phyloP scores from a whole-genome alignment of 139 green algal species.

The Chlorella sp. region DNA sequence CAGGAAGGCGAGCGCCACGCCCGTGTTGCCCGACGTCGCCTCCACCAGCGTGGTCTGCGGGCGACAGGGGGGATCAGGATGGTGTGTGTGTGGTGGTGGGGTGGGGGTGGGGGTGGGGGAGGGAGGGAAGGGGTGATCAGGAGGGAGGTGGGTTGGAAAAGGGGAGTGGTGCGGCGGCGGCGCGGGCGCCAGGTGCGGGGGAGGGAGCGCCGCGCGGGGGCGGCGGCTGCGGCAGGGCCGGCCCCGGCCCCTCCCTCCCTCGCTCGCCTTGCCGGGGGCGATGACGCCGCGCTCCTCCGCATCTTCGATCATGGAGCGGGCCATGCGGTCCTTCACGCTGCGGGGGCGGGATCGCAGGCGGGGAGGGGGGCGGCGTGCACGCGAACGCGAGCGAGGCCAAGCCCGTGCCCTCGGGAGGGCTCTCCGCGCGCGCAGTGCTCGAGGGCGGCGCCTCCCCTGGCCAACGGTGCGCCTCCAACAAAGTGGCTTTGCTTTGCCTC shows the following conservation, averaged over 20 bases:
- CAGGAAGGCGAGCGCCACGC: conserved; percentile 87
- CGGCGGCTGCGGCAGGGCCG: too few species aligned
- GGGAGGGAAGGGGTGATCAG: not conserved
- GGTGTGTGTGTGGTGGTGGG: not conserved
- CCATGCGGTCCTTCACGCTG: conserved; percentile 89
- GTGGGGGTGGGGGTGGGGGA: not conserved
- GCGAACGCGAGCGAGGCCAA: not conserved
- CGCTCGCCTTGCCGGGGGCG: conserved; percentile 49
- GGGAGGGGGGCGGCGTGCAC: not conserved
- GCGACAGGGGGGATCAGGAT: too few species aligned
- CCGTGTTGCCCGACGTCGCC: conserved; percentile 91
- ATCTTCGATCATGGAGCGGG: conserved; percentile 71
- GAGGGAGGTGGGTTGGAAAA: not conserved
- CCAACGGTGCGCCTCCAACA: not conserved
- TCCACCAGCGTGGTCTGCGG: conserved; percentile 63
- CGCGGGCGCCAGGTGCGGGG: not conserved
- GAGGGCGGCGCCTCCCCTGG: not conserved
- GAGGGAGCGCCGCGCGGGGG: too few species aligned
- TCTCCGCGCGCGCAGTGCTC: not conserved
- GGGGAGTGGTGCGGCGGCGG: not conserved
- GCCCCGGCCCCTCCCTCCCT: not conserved
- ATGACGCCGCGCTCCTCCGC: conserved; percentile 81
- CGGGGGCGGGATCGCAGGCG: not conserved
- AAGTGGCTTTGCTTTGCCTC: not conserved
- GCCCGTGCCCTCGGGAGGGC: not conserved